These are phyloP conservation scores for Hapsidospora chrysogenum DNA, from an alignment of 495 filamentous ascomycete species.

Conservation along the genomic window DNA sequence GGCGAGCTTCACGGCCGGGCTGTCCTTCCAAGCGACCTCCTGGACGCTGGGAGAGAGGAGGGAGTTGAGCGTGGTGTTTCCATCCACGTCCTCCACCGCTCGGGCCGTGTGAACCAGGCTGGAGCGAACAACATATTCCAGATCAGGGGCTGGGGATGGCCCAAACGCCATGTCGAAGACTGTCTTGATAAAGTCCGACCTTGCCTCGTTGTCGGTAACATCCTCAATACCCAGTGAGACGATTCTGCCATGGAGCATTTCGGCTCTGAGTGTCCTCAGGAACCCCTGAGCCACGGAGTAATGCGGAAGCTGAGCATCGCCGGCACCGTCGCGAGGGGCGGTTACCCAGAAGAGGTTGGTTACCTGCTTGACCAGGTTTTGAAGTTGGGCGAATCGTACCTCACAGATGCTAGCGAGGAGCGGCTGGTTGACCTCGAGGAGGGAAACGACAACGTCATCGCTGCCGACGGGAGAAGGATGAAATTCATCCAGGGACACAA, in stretches of 20 bases:
- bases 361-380: slow-evolving; percentile 15
- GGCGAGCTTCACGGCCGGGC: slow-evolving; percentile 9
- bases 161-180: slow-evolving; percentile 9
- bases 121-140: slow-evolving; percentile 14
- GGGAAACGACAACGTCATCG: slow-evolving; percentile 17
- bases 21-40: slow-evolving; percentile 8
- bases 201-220: background rate
- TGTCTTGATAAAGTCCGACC: slow-evolving; percentile 7
- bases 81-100: slow-evolving; percentile 7
- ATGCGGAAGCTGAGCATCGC: slow-evolving; percentile 12
- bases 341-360: slow-evolving; percentile 17
- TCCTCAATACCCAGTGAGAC: slow-evolving; percentile 12
- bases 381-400: slow-evolving; percentile 12
- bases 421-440: slow-evolving; percentile 26
- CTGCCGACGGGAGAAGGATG: slow-evolving; percentile 2
- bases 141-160: slow-evolving; percentile 7
- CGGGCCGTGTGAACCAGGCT: slow-evolving; percentile 11
- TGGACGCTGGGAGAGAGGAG: slow-evolving; percentile 8
- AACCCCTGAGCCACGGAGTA: slow-evolving; percentile 11
- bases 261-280: slow-evolving; percentile 11
- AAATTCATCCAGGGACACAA: too few relatives aligned
- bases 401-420: slow-evolving; percentile 22
- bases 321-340: slow-evolving; percentile 2
- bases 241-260: slow-evolving; percentile 12
- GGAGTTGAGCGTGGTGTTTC: slow-evolving; percentile 6